Conservation (phyloP, 495 filamentous ascomycete species). For the Patellaria atrata region DNA sequence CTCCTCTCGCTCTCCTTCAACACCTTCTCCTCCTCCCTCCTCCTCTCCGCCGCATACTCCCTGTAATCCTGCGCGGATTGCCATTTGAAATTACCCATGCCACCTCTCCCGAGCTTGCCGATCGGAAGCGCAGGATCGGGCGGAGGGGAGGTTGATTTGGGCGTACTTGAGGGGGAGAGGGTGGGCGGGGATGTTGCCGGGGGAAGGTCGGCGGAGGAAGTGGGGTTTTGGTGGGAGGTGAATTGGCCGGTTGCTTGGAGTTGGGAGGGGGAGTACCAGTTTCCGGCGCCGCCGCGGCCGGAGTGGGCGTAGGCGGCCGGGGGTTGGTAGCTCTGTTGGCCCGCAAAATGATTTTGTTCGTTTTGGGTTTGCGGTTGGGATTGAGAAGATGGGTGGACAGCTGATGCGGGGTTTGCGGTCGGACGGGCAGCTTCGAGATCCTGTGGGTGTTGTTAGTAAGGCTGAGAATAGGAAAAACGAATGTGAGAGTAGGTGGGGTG, state of each 20-base stretch:
- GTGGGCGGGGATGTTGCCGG: constrained; percentile 17
- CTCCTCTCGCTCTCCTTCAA: constrained; percentile 21
- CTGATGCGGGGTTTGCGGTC: constrained; percentile 6
- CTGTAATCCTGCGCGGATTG: constrained; percentile 11
- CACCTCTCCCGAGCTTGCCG: constrained; percentile 34
- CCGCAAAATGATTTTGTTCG: too few relatives aligned
- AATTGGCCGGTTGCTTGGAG: constrained; percentile 20
- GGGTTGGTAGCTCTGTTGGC: too few relatives aligned
- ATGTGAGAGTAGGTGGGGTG: background rate
- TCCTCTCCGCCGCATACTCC: constrained; percentile 15
- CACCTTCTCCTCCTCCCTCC: constrained; percentile 24
- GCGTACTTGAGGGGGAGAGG: constrained; percentile 18
- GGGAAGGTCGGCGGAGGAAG: constrained; percentile 8
- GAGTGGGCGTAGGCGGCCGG: constrained; percentile 40
- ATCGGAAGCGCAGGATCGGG: constrained; percentile 11
- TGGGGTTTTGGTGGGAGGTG: constrained; percentile 6
- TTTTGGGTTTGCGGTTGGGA: constrained; percentile 10
- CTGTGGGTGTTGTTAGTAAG: constrained; percentile 3
- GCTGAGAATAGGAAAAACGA: background rate
- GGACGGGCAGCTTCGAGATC: constrained; percentile 24
- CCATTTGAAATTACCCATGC: constrained; percentile 40
- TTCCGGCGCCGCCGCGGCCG: constrained; percentile 48
- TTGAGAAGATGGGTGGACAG: constrained; percentile 7
- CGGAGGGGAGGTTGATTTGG: constrained; percentile 10
- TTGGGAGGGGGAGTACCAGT: constrained; percentile 34